Percentiles rank a stretch among this genome's conserved stretches.
phyloP scores from a whole-genome alignment of 1,284 basidiomycete species.

The Sporisorium reilianum region DNA sequence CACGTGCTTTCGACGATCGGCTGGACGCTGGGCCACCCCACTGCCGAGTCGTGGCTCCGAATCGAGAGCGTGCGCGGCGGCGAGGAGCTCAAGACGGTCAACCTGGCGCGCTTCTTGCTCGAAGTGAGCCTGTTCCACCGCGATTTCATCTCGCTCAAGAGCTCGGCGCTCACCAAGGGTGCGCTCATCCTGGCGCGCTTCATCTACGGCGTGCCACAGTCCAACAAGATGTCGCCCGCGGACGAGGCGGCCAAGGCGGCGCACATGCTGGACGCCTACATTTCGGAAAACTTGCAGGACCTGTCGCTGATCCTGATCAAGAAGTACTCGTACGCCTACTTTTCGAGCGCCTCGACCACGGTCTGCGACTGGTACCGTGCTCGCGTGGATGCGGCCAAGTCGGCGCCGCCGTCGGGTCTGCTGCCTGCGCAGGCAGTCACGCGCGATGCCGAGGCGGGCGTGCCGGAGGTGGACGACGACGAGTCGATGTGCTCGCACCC shows the following conservation, averaged over 20 bases:
- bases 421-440: constrained; percentile 50
- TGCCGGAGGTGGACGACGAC: constrained; percentile 53
- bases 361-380: constrained; percentile 88
- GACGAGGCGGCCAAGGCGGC: constrained; percentile 71
- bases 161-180: constrained; percentile 88
- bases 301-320: constrained; percentile 93
- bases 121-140: constrained; percentile 97
- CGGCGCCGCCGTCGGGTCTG: constrained; percentile 34
- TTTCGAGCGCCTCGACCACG: constrained; percentile 90
- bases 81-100: constrained; percentile 89
- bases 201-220: constrained; percentile 72
- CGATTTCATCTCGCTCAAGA: constrained; percentile 87
- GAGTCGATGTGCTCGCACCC: constrained; percentile 61
- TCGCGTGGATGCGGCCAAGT: constrained; percentile 29
- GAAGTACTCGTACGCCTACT: constrained; percentile 96
- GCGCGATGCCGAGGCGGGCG: constrained; percentile 31
- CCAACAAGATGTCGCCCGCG: constrained; percentile 30
- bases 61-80: constrained; percentile 70
- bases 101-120: constrained; percentile 96
- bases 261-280: constrained; percentile 83
- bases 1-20: constrained; percentile 96
- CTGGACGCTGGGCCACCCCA: constrained; percentile 97
- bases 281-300: constrained; percentile 85
- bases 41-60: constrained; percentile 95
- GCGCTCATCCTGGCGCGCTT: constrained; percentile 88